Conservation (phyloP, 2,329 filamentous ascomycete genomes). For the Didymella keratinophila region DNA sequence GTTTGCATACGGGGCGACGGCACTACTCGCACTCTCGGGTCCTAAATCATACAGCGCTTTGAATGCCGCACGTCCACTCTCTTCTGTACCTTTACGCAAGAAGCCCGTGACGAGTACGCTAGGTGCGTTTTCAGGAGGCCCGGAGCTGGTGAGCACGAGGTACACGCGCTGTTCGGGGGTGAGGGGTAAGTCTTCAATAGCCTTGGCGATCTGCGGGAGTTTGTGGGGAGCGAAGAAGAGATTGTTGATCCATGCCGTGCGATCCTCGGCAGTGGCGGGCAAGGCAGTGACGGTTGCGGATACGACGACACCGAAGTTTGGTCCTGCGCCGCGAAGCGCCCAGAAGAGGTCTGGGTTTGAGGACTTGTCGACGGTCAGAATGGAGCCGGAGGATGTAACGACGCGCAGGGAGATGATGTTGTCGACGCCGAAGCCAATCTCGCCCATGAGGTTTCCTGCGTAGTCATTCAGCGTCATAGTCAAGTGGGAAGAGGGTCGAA, state of each 20-base stretch:
- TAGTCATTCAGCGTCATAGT: background rate
- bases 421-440: slow-evolving; percentile 63
- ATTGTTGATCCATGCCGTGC: slow-evolving; percentile 37
- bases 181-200: slow-evolving; percentile 50
- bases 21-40: slow-evolving; percentile 27
- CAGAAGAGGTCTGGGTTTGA: slow-evolving; percentile 46
- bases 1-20: slow-evolving; percentile 45
- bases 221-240: slow-evolving; percentile 39
- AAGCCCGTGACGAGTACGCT: slow-evolving; percentile 42
- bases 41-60: slow-evolving; percentile 48
- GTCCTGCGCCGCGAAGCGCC: slow-evolving; percentile 49
- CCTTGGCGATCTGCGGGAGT: slow-evolving; percentile 46
- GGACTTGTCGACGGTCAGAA: slow-evolving; percentile 40
- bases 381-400: slow-evolving; percentile 37
- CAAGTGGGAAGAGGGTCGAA: background rate
- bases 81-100: slow-evolving; percentile 46
- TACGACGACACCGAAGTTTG: slow-evolving; percentile 47
- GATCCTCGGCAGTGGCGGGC: slow-evolving; percentile 33
- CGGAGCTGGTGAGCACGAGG: slow-evolving; percentile 44
- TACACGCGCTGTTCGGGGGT: slow-evolving; percentile 49
- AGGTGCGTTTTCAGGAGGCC: slow-evolving; percentile 31
- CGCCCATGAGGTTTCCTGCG: slow-evolving; percentile 59
- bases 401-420: slow-evolving; percentile 50
- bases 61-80: slow-evolving; percentile 45
- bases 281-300: slow-evolving; percentile 51